Evolutionary conservation across 495 filamentous ascomycete genomes (phyloP), one percentile per base, ranked within the genome.

Genomic region (Penicillium dipodomyicola): DNA sequence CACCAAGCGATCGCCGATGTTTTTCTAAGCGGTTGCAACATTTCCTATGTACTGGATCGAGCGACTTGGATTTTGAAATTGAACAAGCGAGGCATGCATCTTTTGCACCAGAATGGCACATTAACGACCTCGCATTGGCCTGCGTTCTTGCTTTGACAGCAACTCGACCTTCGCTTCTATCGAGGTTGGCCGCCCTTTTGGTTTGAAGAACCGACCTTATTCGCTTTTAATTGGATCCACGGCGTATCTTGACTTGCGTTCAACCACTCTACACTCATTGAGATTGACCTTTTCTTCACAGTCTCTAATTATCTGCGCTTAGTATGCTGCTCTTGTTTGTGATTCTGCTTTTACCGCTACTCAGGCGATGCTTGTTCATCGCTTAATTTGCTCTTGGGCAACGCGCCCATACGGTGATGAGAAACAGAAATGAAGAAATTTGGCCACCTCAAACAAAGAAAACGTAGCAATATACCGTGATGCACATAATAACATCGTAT

Each of bases 121-220:
- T 48, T 58, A 53, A 56, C 54, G 59, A 57, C 46, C 57, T 63
- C 58, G 54, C 41, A 42, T 6, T 41, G 44, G 60, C 61, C 55
- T 55, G 40, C 57, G 48, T 51, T 58, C 60, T 64, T 66, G 56
- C 54, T 68, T 63, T 65, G 49, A 63, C 60, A 60, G 59, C 64
- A 66, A 47, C 61, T 62, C 58, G 56, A 65, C 68, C 56, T 70
- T 70, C 66, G 57, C 57, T 75, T 76, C 72, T 69, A 58, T 61
- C 61, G 77, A 77, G 74, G 76, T 72, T 74, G 77, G 77, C 75
- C 75, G 62, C 64, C 60, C 58, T 49, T 70, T 63, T 62, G 67
- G 65, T 72, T 69, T 64, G 57, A 69, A 59, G 17, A 59, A 64
- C 62, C 60, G 62, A 50, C 60, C 55, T 49, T 68, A 67, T 32